These are phyloP conservation scores for Phanerochaete sordida DNA, from an alignment of 768 basidiomycete genomes.

Conservation along the genomic window DNA sequence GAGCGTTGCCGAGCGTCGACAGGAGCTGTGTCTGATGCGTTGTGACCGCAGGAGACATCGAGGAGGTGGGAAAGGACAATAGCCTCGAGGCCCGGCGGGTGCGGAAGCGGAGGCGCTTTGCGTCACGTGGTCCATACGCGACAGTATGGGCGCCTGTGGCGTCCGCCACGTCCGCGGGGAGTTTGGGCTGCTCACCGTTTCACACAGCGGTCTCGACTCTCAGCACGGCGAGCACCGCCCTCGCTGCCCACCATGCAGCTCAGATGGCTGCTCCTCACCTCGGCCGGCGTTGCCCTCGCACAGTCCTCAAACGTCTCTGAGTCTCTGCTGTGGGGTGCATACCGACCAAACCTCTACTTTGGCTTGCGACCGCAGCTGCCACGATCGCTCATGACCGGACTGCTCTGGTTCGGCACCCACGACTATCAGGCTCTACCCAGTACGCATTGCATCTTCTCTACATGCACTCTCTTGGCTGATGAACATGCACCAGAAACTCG, in stretches of 20 bases:
- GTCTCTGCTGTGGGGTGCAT: conserved; percentile 75
- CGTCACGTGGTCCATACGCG: conserved; percentile 1
- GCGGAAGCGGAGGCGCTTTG: neutral
- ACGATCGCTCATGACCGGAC: conserved; percentile 86
- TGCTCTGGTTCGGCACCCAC: conserved; percentile 92
- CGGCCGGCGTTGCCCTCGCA: conserved; percentile 37
- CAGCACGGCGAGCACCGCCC: neutral
- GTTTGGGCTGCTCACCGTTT: neutral
- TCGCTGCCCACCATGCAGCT: conserved; percentile 36
- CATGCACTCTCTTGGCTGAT: neutral
- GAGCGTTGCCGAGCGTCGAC: neutral
- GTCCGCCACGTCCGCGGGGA: conserved; percentile 5
- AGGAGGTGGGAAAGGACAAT: neutral
- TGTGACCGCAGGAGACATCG: neutral
- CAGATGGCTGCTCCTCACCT: conserved; percentile 41
- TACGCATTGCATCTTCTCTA: conserved; percentile 30
- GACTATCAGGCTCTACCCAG: conserved; percentile 71
- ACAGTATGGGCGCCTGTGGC: conserved; percentile 1
- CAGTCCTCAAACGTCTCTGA: conserved; percentile 44
- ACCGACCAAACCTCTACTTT: conserved; percentile 94
- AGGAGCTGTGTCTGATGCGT: neutral
- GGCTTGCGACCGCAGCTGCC: conserved; percentile 83
- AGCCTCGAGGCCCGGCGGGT: neutral
- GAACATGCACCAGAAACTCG: conserved; percentile 54
- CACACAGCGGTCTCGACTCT: neutral